Evolutionary conservation across 2,329 filamentous ascomycete species (phyloP), one percentile per base, ranked within the genome.

Genomic region (Colletotrichum neosansevieriae): DNA sequence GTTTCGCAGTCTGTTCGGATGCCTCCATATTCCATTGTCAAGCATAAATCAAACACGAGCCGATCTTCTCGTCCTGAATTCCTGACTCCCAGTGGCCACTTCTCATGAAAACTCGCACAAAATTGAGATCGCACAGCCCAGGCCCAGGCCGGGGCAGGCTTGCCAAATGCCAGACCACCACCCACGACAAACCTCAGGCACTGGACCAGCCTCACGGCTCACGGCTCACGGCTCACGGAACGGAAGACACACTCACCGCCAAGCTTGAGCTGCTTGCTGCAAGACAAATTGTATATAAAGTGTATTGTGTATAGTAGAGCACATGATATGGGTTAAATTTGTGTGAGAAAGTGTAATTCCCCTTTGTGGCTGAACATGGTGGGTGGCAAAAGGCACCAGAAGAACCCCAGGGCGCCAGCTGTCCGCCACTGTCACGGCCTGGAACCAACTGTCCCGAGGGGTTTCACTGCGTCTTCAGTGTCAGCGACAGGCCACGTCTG

Each of bases 11-110:
- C 45, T 49, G 59, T 63, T 68, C 65, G 60, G 54, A 65, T 65
- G 61, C 61, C 53, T 63, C 54, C 54, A 54, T 24, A 45, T 65
- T 47, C 47, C 54, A 54, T 29, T 42, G 54, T 68, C 60, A 68
- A 65, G 65, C 65, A 68, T 68, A 56, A 65, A 56, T 54, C 61
- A 60, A 49, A 69, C 62, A 50, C 61, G 47, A 60, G 66, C 61
- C 62, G 61, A 60, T 69, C 42, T 40, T 6, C 56, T 40, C 15
- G 19, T 17, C 49, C 24, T 9, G 21, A 24, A 21, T 3, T 24
- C 49, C n/a, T n/a, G 49, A 51, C 49, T 32, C 49, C 49, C 49
- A 53, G 29, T 36, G 49, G 49, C 49, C 58, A 49, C 66, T 59
- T 51, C 47, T 65, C 38, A 47, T 61, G 42, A 24, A 53, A 56